phyloP scores from a whole-genome alignment of 352 stramenopile genomes.

The Globisporangium orthogonon region DNA sequence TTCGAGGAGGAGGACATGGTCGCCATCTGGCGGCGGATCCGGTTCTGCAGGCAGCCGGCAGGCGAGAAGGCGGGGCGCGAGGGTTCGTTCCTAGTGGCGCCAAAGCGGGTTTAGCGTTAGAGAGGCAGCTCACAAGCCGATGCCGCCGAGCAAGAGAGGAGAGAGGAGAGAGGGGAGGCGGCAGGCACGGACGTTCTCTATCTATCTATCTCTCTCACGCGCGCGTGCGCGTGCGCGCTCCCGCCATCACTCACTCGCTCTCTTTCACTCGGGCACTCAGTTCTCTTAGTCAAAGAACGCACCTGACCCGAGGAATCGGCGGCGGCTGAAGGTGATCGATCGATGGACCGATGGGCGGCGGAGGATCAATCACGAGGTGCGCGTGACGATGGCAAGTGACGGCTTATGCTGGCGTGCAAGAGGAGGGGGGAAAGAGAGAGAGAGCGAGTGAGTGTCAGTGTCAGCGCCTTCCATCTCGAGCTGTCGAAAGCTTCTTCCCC shows the following conservation, averaged over 20 bases:
- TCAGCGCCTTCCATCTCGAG: neutral
- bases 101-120: neutral
- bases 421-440: neutral
- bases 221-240: neutral
- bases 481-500: neutral
- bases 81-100: neutral
- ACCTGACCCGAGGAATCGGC: neutral
- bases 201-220: neutral
- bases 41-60: slow-evolving; percentile 6
- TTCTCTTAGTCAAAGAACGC: neutral
- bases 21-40: slow-evolving; percentile 16
- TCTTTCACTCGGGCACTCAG: too few species aligned
- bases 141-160: neutral
- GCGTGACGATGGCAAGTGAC: slow-evolving; percentile 5
- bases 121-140: neutral
- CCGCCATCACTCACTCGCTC: too few species aligned
- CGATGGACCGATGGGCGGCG: slow-evolving; percentile 13
- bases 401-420: neutral
- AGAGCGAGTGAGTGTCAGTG: neutral
- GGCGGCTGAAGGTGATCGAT: slow-evolving; percentile 13
- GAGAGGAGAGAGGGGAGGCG: neutral
- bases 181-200: neutral
- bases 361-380: slow-evolving; percentile 10
- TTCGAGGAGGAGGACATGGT: slow-evolving; percentile 13
- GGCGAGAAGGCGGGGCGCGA: too few species aligned